Percentiles rank a stretch among this genome's conserved stretches.
phyloP scores from a whole-genome alignment of 805 yeast species.

The Candida tammaniensis region DNA sequence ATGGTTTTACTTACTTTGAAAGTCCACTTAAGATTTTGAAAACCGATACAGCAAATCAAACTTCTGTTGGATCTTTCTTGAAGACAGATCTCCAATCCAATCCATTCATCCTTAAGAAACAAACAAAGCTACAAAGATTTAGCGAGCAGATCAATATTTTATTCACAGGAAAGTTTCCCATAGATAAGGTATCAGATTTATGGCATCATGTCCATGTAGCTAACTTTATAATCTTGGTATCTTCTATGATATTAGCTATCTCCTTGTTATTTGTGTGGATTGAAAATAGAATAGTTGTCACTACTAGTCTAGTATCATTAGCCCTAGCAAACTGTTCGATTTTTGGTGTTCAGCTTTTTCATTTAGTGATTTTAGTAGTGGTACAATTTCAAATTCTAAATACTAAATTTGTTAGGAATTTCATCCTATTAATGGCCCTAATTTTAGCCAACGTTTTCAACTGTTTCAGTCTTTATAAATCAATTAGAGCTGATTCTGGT shows the following conservation, averaged over 20 bases:
- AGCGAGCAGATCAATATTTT: conserved; percentile 3
- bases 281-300: too few species aligned
- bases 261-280: conserved; percentile 1
- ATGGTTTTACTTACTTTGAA: conserved; percentile 1
- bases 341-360: conserved; percentile 2
- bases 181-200: background rate
- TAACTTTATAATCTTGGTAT: conserved; percentile 3
- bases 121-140: background rate
- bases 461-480: background rate
- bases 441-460: background rate
- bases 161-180: background rate
- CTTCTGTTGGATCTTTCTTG: conserved; percentile 1
- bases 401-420: conserved; percentile 1
- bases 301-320: too few species aligned
- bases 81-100: background rate
- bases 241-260: conserved; percentile 2
- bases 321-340: too few species aligned
- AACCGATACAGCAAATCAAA: background rate
- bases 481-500: too few species aligned
- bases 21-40: background rate
- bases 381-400: conserved; percentile 1
- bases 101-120: background rate
- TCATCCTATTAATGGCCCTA: background rate
- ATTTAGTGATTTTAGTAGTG: background rate
- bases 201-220: conserved; percentile 8